Percentiles rank a stretch among this genome's conserved stretches.
Conservation (phyloP, 306 rosid species). For the Hippophae rhamnoides region DNA sequence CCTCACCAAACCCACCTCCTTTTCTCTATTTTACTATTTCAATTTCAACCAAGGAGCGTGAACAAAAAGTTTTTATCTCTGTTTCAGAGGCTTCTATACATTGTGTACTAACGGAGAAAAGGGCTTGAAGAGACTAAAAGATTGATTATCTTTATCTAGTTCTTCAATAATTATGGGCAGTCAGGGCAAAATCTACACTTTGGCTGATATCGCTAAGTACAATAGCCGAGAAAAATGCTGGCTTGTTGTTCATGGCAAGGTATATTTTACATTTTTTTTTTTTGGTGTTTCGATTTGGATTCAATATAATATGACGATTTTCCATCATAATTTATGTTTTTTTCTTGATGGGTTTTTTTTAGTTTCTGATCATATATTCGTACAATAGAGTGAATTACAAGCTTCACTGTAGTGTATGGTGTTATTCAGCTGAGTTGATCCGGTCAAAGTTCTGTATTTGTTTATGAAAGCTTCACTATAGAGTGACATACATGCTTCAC, state of each 20-base stretch:
- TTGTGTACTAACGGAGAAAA: not conserved
- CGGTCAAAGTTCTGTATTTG: not conserved
- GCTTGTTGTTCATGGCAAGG: slow-evolving; percentile 78
- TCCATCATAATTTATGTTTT: slow-evolving; percentile 4
- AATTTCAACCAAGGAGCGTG: slow-evolving; percentile 14
- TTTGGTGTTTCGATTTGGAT: not conserved
- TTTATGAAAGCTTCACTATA: not conserved
- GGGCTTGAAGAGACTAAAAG: too few species aligned
- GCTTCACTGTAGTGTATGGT: not conserved
- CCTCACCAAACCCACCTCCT: not conserved
- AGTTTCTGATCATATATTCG: not conserved
- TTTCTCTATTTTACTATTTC: slow-evolving; percentile 7
- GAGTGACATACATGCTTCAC: not conserved
- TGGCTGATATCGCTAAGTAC: slow-evolving; percentile 59
- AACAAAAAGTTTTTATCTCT: not conserved
- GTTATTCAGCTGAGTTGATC: slow-evolving; percentile 5
- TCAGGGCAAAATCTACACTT: slow-evolving; percentile 40
- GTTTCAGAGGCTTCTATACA: not conserved
- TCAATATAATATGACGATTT: not conserved
- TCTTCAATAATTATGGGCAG: slow-evolving; percentile 39
- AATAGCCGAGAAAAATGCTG: slow-evolving; percentile 60
- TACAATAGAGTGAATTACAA: not conserved
- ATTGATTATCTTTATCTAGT: not conserved
- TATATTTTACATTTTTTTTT: slow-evolving; percentile 6
- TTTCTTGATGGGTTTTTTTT: slow-evolving; percentile 9